These are phyloP conservation scores for Aspergillus niger DNA, from an alignment of 2,329 filamentous ascomycete genomes.

Conservation along the genomic window DNA sequence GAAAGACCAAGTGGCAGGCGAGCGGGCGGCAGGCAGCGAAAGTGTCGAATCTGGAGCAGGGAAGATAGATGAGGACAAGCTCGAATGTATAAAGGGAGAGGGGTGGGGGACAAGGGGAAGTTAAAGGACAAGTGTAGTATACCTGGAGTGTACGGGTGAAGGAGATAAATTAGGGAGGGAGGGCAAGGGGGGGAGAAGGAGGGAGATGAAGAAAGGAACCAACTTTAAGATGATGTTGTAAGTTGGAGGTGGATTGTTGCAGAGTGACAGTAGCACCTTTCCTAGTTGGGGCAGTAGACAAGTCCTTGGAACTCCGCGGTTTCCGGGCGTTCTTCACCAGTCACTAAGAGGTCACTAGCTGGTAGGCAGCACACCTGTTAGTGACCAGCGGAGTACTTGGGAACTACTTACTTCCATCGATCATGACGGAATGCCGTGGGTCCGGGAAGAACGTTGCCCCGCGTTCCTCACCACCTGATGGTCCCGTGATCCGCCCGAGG, in stretches of 20 bases:
- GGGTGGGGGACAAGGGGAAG: neutral
- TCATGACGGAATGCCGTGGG: slow-evolving; percentile 10
- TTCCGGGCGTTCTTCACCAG: no score
- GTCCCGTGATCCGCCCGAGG: neutral
- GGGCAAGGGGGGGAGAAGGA: neutral
- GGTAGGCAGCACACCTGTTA: neutral
- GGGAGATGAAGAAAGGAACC: neutral
- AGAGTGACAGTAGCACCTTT: no score
- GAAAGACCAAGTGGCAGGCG: slow-evolving; percentile 12
- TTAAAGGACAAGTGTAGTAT: slow-evolving; percentile 5
- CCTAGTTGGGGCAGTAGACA: no score
- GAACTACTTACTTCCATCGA: neutral
- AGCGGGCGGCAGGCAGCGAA: neutral
- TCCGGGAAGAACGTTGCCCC: slow-evolving; percentile 13
- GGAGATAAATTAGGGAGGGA: neutral
- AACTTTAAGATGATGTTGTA: slow-evolving; percentile 2
- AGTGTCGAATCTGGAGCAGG: neutral
- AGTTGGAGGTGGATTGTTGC: no score
- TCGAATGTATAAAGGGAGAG: neutral
- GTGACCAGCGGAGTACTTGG: neutral
- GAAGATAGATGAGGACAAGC: slow-evolving; percentile 12
- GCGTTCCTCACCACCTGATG: neutral
- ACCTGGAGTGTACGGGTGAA: neutral
- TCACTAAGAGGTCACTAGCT: no score
- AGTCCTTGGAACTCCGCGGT: no score